Base-by-base conservation (phyloP, 306 rosid genomes). In the Corylus americana region DNA sequence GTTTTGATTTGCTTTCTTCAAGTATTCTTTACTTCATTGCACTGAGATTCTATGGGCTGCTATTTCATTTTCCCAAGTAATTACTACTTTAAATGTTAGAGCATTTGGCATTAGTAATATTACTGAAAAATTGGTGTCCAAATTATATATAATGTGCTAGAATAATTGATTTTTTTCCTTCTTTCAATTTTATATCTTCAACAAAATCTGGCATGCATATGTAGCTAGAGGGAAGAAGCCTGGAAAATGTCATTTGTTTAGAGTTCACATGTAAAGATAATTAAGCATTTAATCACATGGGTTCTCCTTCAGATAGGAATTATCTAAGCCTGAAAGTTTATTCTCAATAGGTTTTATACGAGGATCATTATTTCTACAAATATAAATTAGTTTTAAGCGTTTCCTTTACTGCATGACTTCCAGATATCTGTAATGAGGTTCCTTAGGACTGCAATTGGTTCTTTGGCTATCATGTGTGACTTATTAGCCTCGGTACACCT, bases 371-470 rank as follows among this genome's bases (percentile, higher is more conserved):
- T 9, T 68, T 42, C 25, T 27, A 39, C 5, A 42, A 18, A 18
- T 49, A 18, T 9, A 8, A 39, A 17, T 39, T 42, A 4, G 11
- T 10, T 67, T 17, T 68, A 44, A 20, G 72, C 37, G 7, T 42
- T 68, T 68, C 17, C 4, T 67, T 68, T 68, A 68, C 72, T 42
- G 72, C 31, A 68, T 68, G 16, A 11, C 16, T 68, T 68, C 14
- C 50, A 8, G 42, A 42, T 42, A 68, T 68, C 27, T 68, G 16
- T 9, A 17, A 39, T 42, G 72, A n/a, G 27, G 71, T 7, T 68
- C 25, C 51, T 68, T 68, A 18, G 72, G 42, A 10, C 71, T 42
- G 16, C 7, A 68, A 11, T 71, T 53, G 17, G 11, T 76, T 20
- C 66, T 74, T 27, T 35, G 39, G 45, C 18, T 59, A 13, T 58